A percentile compares a stretch with the other conserved stretches of the same genome.
Conservation (phyloP, 768 basidiomycete genomes). For the Suillus subaureus region DNA sequence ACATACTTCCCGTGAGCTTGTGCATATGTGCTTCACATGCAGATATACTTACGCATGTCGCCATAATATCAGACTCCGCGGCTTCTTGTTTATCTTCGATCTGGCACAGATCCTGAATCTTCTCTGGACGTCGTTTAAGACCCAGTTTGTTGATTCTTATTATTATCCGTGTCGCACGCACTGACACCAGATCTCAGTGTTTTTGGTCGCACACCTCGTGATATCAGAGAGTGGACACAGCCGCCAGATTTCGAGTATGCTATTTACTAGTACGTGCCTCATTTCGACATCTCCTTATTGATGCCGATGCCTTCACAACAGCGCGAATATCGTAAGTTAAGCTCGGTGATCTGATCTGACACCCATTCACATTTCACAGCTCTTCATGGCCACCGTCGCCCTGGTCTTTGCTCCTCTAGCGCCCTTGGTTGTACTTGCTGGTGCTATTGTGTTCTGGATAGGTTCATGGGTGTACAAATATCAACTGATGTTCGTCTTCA, state of each 20-base stretch:
- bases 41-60: constrained; percentile 11
- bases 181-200: constrained; percentile 42
- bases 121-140: constrained; percentile 82
- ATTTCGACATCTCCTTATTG: constrained; percentile 5
- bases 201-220: constrained; percentile 88
- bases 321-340: constrained; percentile 58
- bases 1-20: constrained; percentile 87
- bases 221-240: constrained; percentile 88
- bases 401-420: constrained; percentile 94
- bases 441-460: constrained; percentile 85
- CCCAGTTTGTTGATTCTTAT: constrained; percentile 52
- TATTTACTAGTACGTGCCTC: constrained; percentile 69
- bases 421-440: constrained; percentile 84
- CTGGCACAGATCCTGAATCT: constrained; percentile 94
- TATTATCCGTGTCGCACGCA: background rate
- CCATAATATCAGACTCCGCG: constrained; percentile 65
- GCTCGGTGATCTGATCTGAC: background rate
- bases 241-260: constrained; percentile 89
- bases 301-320: constrained; percentile 19
- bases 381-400: constrained; percentile 93
- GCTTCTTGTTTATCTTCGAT: constrained; percentile 94
- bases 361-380: constrained; percentile 37
- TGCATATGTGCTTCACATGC: constrained; percentile 4
- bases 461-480: constrained; percentile 93
- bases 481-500: constrained; percentile 92